phyloP scores from a whole-genome alignment of 805 yeast genomes.

The Wickerhamiella alocasiicola region DNA sequence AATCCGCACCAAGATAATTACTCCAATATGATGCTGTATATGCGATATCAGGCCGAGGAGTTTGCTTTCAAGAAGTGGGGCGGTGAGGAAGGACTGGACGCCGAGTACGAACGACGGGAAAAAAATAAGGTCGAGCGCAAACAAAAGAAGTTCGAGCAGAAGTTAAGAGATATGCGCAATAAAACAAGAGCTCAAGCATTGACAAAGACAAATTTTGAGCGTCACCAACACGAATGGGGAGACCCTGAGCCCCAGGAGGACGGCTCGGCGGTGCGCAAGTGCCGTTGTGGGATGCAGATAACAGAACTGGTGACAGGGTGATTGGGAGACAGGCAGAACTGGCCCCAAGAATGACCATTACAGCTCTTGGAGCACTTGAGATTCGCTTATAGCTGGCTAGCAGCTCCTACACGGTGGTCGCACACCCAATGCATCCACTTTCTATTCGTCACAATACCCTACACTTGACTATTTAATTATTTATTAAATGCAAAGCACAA shows the following conservation, averaged over 20 bases:
- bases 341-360: too few species aligned
- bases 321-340: not conserved
- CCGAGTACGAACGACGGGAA: conserved; percentile 85
- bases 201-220: conserved; percentile 40
- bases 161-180: conserved; percentile 75
- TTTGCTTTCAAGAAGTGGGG: conserved; percentile 94
- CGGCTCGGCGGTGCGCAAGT: conserved; percentile 18
- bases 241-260: conserved; percentile 14
- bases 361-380: too few species aligned
- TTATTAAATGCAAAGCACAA: too few species aligned
- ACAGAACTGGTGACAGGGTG: conserved; percentile 12
- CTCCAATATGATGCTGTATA: conserved; percentile 82
- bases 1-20: conserved; percentile 87
- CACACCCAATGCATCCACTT: too few species aligned
- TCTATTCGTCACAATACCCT: too few species aligned
- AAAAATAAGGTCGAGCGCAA: conserved; percentile 54
- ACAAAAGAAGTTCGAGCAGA: conserved; percentile 67
- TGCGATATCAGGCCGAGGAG: conserved; percentile 86
- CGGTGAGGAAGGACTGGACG: conserved; percentile 72
- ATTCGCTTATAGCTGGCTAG: too few species aligned
- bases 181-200: conserved; percentile 87
- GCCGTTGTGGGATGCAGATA: conserved; percentile 19
- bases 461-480: too few species aligned
- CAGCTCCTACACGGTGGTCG: too few species aligned
- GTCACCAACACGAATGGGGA: conserved; percentile 69